A percentile compares a stretch with the other conserved stretches of the same genome.
These are phyloP conservation scores for Thalassiosira profunda DNA, from an alignment of 108 stramenopile genomes.

Conservation along the genomic window DNA sequence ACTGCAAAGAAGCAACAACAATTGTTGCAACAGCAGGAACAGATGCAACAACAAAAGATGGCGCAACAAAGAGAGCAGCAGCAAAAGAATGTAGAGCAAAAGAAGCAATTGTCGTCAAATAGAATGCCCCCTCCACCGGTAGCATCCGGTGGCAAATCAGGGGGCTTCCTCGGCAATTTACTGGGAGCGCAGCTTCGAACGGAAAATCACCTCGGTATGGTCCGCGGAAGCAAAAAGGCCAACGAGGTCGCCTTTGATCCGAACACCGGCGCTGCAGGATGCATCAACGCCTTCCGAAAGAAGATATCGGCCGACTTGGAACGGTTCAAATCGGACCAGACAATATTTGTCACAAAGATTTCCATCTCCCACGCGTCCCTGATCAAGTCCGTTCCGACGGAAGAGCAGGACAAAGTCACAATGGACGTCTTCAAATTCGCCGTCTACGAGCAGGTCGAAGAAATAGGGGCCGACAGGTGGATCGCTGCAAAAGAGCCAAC, in stretches of 20 bases:
- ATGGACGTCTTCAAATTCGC: constrained; percentile 89
- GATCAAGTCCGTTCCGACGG: constrained; percentile 13
- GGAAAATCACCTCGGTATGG: constrained; percentile 66
- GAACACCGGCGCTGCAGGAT: constrained; percentile 34
- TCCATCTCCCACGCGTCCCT: constrained; percentile 25
- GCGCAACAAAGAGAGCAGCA: constrained; percentile 13
- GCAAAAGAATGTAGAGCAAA: constrained; percentile 21
- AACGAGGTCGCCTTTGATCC: constrained; percentile 9
- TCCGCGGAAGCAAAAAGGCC: constrained; percentile 25
- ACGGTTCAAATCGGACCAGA: constrained; percentile 26
- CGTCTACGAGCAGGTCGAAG: constrained; percentile 89
- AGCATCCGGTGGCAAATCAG: constrained; percentile 33
- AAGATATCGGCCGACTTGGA: constrained; percentile 25
- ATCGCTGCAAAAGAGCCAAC: constrained; percentile 81
- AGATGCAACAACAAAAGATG: constrained; percentile 21
- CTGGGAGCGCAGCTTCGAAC: constrained; percentile 74
- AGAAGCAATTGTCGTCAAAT: constrained; percentile 9
- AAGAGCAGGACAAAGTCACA: constrained; percentile 67
- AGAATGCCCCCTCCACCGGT: background rate
- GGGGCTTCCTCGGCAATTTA: constrained; percentile 81
- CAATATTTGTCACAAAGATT: constrained; percentile 16
- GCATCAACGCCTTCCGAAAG: constrained; percentile 33
- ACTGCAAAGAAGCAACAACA: constrained; percentile 10
- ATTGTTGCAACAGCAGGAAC: constrained; percentile 31
- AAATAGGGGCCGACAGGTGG: constrained; percentile 84